Conservation (phyloP, 2,329 filamentous ascomycete species). For the Botrytis medusae region DNA sequence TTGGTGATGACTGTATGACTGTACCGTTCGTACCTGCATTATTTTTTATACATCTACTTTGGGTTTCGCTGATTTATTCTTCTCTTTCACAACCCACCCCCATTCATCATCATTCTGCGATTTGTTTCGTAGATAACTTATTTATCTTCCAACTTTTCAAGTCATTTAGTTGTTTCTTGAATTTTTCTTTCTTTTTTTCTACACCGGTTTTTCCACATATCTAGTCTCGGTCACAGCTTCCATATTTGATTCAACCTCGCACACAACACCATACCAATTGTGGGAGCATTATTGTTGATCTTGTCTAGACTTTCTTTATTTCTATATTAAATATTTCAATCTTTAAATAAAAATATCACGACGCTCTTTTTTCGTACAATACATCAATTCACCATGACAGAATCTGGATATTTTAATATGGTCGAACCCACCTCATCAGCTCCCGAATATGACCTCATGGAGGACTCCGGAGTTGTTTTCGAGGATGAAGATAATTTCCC, state of each 20-base stretch:
- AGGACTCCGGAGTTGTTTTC: constrained; percentile 18
- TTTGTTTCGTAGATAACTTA: not conserved
- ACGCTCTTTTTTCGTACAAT: constrained; percentile 14
- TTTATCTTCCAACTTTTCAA: constrained; percentile 8
- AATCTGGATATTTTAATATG: constrained; percentile 15
- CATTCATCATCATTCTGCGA: constrained; percentile 10
- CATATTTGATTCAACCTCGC: not conserved
- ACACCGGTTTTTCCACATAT: not conserved
- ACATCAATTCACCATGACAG: constrained; percentile 6
- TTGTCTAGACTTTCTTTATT: not conserved
- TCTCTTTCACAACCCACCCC: constrained; percentile 13
- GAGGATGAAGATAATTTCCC: constrained; percentile 14
- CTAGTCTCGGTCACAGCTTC: not conserved
- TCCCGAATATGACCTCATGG: constrained; percentile 2
- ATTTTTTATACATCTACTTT: constrained; percentile 21
- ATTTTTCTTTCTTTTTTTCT: constrained; percentile 1
- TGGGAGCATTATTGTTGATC: not conserved
- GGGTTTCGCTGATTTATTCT: not conserved
- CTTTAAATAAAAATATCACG: constrained; percentile 6
- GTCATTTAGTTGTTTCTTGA: constrained; percentile 18
- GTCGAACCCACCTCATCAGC: not conserved
- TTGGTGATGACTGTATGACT: not conserved
- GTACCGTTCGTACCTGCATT: constrained; percentile 19
- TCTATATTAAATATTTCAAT: not conserved
- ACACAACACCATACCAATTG: not conserved